These are phyloP conservation scores for Blastomyces silverae DNA, from an alignment of 2,329 filamentous ascomycete genomes.

Conservation along the genomic window DNA sequence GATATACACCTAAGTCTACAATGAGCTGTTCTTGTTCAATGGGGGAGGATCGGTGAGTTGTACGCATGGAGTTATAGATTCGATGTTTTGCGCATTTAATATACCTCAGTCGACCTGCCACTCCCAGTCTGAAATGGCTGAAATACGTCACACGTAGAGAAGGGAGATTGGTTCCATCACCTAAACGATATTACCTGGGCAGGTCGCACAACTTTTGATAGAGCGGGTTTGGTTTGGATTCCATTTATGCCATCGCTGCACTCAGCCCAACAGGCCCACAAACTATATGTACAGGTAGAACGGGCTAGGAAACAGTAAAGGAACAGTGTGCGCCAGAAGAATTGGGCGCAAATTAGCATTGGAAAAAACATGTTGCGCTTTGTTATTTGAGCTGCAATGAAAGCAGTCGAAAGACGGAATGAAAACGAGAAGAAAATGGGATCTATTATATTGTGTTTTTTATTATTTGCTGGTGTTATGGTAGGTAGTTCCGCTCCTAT, in stretches of 20 bases:
- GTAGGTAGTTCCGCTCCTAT: conserved; percentile 18
- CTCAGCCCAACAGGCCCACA: background rate
- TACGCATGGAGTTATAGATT: background rate
- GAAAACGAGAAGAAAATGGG: conserved; percentile 10
- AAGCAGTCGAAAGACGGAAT: background rate
- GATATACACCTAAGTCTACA: background rate
- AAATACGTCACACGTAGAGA: background rate
- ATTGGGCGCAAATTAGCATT: background rate
- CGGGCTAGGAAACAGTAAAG: background rate
- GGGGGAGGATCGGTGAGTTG: background rate
- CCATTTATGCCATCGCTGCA: background rate
- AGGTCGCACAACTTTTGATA: background rate
- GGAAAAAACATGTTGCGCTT: background rate
- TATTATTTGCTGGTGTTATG: background rate
- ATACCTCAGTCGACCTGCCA: background rate
- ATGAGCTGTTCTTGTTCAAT: background rate
- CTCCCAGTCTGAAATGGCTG: background rate
- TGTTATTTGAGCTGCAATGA: background rate
- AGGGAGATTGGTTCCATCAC: background rate
- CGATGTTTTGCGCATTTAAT: background rate
- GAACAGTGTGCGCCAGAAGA: background rate
- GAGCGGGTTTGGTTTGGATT: background rate
- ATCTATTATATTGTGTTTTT: conserved; percentile 20
- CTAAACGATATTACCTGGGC: background rate
- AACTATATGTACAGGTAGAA: background rate